phyloP scores from a whole-genome alignment of 495 filamentous ascomycete species.

The Penicillium egyptiacum region DNA sequence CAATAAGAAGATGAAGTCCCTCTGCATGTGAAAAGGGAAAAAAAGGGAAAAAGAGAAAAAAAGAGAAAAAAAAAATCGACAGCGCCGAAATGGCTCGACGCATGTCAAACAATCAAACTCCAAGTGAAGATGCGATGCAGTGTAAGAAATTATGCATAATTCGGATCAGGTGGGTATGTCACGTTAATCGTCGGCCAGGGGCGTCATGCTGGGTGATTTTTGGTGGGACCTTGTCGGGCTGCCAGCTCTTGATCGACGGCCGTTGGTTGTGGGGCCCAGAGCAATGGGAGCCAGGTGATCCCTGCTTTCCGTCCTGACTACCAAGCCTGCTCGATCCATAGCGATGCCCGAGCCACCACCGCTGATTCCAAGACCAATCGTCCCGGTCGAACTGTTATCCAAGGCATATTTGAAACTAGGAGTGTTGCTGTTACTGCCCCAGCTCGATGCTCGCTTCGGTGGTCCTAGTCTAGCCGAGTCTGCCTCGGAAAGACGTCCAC shows the following conservation, averaged over 20 bases:
- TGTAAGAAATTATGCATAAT: slow-evolving; percentile 18
- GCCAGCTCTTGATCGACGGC: slow-evolving; percentile 45
- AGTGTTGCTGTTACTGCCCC: slow-evolving; percentile 37
- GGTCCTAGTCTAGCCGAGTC: slow-evolving; percentile 32
- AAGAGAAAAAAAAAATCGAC: slow-evolving; percentile 1
- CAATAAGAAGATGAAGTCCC: slow-evolving; percentile 7
- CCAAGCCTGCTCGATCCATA: slow-evolving; percentile 72
- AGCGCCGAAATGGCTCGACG: neutral
- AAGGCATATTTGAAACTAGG: slow-evolving; percentile 56
- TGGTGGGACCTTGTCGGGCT: slow-evolving; percentile 47
- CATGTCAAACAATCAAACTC: slow-evolving; percentile 19
- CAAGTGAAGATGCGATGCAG: slow-evolving; percentile 27
- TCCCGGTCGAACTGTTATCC: slow-evolving; percentile 55
- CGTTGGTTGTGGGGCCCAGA: slow-evolving; percentile 45
- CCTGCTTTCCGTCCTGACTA: slow-evolving; percentile 76
- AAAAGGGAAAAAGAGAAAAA: neutral
- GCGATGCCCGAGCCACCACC: slow-evolving; percentile 46
- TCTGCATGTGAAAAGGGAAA: neutral
- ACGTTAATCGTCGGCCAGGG: slow-evolving; percentile 43
- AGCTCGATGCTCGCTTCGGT: slow-evolving; percentile 41
- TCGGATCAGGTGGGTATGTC: slow-evolving; percentile 7
- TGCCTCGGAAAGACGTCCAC: slow-evolving; percentile 34
- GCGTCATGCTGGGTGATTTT: slow-evolving; percentile 45
- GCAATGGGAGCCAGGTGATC: slow-evolving; percentile 60
- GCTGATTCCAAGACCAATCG: slow-evolving; percentile 49